phyloP scores from a whole-genome alignment of 106 monocot species.

The Dioscorea alata region DNA sequence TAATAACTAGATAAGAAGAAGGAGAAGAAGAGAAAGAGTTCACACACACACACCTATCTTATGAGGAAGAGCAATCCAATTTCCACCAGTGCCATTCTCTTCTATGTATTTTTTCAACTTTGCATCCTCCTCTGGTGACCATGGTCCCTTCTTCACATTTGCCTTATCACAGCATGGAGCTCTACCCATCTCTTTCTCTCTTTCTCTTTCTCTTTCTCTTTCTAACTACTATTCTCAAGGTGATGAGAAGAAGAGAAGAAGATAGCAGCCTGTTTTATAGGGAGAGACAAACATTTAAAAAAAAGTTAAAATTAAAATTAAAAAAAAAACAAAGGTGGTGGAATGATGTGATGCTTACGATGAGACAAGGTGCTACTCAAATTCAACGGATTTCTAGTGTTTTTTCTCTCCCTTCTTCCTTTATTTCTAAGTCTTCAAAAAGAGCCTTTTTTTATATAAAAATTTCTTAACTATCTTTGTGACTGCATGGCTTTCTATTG shows the following conservation, averaged over 20 bases:
- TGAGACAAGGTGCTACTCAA: not conserved
- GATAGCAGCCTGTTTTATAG: constrained; percentile 24
- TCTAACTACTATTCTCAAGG: not conserved
- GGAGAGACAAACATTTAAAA: constrained; percentile 13
- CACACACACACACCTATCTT: constrained; percentile 13
- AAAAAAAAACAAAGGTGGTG: constrained; percentile 5
- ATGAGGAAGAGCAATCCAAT: constrained; percentile 41
- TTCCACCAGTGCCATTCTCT: constrained; percentile 33
- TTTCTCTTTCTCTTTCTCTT: constrained; percentile 21
- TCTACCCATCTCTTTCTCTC: constrained; percentile 34
- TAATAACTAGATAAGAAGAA: not conserved
- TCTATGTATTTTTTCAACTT: constrained; percentile 46
- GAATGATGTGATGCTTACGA: constrained; percentile 22
- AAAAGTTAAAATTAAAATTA: too few species aligned
- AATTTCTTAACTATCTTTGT: not conserved
- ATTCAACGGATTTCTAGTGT: not conserved
- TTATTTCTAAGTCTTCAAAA: too few species aligned
- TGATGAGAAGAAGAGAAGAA: constrained; percentile 2
- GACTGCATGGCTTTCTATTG: constrained; percentile 5
- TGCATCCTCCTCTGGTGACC: constrained; percentile 43
- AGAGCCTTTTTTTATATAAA: not conserved
- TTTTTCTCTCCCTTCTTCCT: not conserved
- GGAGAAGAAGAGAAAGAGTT: not conserved
- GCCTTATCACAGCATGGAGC: constrained; percentile 44
- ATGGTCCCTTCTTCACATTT: constrained; percentile 43